Evolutionary conservation across 108 stramenopile genomes (phyloP).

Genomic region (Skeletonema menzelii): DNA sequence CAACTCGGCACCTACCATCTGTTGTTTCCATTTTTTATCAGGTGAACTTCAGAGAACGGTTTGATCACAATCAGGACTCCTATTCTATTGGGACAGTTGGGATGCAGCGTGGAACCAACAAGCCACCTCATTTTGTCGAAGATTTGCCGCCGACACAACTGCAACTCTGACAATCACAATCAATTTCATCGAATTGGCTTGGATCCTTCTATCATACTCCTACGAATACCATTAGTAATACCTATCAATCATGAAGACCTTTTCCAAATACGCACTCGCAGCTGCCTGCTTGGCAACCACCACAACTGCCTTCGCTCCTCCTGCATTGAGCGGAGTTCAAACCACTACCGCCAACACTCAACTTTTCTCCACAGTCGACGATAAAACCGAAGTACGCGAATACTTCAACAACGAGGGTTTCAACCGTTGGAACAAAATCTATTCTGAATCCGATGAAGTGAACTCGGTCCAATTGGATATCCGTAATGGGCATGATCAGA

Average conservation of each 20-base stretch:
- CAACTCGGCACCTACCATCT: no score
- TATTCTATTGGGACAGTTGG: no score
- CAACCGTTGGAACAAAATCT: slow-evolving; percentile 97
- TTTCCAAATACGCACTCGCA: slow-evolving; percentile 10
- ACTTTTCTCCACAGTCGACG: slow-evolving; percentile 63
- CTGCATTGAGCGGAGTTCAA: not conserved
- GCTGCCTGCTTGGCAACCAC: slow-evolving; percentile 10
- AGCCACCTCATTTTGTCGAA: not conserved
- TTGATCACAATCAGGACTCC: not conserved
- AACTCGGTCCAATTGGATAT: slow-evolving; percentile 96
- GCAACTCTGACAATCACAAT: not conserved
- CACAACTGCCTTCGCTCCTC: slow-evolving; percentile 6
- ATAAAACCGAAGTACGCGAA: slow-evolving; percentile 95
- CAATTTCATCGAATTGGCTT: no score
- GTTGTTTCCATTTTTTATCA: no score
- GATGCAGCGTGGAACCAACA: not conserved
- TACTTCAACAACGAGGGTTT: slow-evolving; percentile 99
- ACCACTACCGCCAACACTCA: not conserved
- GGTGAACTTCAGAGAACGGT: no score
- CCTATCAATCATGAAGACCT: slow-evolving; percentile 9
- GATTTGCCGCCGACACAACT: slow-evolving; percentile 6
- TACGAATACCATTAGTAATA: no score
- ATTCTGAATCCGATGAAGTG: slow-evolving; percentile 92
- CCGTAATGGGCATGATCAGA: slow-evolving; percentile 93
- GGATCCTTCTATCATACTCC: no score